These are phyloP conservation scores for Petunia secreta DNA, from an alignment of 257 asterid species.

Conservation along the genomic window DNA sequence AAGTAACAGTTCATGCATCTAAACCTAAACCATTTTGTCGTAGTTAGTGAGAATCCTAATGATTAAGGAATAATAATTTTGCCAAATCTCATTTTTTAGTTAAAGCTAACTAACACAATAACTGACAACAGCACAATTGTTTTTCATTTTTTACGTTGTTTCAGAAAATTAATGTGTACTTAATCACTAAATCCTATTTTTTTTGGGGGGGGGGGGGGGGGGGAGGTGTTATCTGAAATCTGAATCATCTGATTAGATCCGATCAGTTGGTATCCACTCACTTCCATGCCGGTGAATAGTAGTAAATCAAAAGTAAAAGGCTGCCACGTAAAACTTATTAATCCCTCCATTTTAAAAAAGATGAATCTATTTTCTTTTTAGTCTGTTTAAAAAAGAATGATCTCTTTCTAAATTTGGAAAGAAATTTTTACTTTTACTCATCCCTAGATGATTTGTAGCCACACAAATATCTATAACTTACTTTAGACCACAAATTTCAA, in stretches of 20 bases:
- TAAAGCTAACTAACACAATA: too few relatives aligned
- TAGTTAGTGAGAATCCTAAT: neutral
- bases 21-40: neutral
- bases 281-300: neutral
- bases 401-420: too few relatives aligned
- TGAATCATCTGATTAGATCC: conserved; percentile 3
- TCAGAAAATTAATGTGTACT: neutral
- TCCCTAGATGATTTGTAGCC: too few relatives aligned
- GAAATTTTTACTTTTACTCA: too few relatives aligned
- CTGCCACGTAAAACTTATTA: neutral
- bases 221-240: neutral
- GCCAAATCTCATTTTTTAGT: neutral
- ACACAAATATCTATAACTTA: too few relatives aligned
- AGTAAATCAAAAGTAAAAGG: neutral
- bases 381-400: too few relatives aligned
- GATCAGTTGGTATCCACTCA: conserved; percentile 19
- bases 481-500: too few relatives aligned
- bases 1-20: neutral
- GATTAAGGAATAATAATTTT: neutral
- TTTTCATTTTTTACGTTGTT: neutral
- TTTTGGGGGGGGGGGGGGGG: too few relatives aligned
- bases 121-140: neutral
- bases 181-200: neutral
- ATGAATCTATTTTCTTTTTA: too few relatives aligned
- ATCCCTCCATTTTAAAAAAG: too few relatives aligned